Conservation (phyloP, 2,329 filamentous ascomycete genomes). For the Ophiocordyceps unilateralis region DNA sequence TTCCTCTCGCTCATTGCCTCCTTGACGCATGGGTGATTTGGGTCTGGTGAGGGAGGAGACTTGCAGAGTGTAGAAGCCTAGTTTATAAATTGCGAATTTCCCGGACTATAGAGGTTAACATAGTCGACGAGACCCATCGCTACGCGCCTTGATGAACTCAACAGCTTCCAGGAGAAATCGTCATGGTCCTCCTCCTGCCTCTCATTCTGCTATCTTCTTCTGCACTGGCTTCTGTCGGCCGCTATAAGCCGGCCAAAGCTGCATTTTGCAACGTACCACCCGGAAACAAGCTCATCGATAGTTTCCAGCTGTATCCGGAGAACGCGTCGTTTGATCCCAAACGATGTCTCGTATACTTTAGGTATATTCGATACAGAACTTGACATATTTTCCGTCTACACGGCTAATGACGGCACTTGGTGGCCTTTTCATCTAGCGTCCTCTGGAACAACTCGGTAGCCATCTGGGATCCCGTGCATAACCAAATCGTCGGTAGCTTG, state of each 20-base stretch:
- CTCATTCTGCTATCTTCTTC: neutral
- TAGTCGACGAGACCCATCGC: no score
- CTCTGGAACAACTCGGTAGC: neutral
- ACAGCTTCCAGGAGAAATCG: neutral
- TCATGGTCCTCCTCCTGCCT: neutral
- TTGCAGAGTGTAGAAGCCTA: no score
- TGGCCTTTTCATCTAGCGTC: neutral
- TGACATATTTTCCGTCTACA: neutral
- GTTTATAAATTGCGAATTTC: neutral
- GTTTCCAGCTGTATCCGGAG: slow-evolving; percentile 7
- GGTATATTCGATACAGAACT: slow-evolving; percentile 1
- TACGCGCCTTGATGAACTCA: no score
- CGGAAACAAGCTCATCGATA: slow-evolving; percentile 1
- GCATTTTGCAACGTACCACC: neutral
- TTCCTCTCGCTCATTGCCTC: neutral
- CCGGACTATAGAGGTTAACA: no score
- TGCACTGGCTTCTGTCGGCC: no score
- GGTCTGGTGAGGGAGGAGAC: no score
- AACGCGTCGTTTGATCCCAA: slow-evolving; percentile 7
- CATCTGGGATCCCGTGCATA: slow-evolving; percentile 2
- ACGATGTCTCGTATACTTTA: slow-evolving; percentile 6
- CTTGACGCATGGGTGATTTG: neutral
- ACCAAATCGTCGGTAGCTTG: slow-evolving; percentile 9
- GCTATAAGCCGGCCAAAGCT: no score
- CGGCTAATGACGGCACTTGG: neutral